Percentiles rank a stretch among this genome's conserved stretches.
Conservation (phyloP, 1,139 yeast species). For the Eremothecium gossypii region DNA sequence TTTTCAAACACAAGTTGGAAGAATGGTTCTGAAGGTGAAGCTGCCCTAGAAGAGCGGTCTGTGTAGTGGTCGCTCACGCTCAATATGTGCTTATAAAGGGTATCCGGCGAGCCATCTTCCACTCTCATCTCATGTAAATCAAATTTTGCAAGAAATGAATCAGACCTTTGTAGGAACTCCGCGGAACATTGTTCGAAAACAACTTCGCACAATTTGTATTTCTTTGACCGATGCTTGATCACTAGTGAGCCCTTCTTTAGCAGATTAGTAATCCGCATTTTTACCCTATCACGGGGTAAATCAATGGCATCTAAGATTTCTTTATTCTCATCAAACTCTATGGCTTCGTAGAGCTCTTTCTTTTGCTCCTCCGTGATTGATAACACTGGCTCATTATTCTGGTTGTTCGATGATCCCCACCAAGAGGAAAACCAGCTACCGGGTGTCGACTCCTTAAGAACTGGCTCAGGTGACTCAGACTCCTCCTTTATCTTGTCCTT, state of each 20-base stretch:
- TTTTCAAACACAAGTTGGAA: slow-evolving; percentile 76
- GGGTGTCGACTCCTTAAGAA: slow-evolving; percentile 8
- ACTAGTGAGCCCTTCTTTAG: slow-evolving; percentile 71
- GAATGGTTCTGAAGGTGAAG: slow-evolving; percentile 42
- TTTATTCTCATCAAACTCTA: slow-evolving; percentile 75
- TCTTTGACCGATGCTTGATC: slow-evolving; percentile 36
- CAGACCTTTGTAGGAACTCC: slow-evolving; percentile 67
- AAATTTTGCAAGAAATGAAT: slow-evolving; percentile 63
- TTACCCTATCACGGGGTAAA: slow-evolving; percentile 65
- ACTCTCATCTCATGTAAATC: slow-evolving; percentile 74
- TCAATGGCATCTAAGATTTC: slow-evolving; percentile 46
- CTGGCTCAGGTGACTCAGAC: slow-evolving; percentile 15
- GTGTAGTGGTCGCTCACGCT: slow-evolving; percentile 42
- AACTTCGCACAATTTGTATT: slow-evolving; percentile 57
- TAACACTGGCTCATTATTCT: slow-evolving; percentile 29
- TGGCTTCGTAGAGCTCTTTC: slow-evolving; percentile 83
- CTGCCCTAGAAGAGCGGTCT: slow-evolving; percentile 1
- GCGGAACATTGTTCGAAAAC: slow-evolving; percentile 77
- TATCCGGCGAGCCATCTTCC: slow-evolving; percentile 71
- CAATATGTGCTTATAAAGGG: slow-evolving; percentile 78
- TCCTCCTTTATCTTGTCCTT: slow-evolving; percentile 39
- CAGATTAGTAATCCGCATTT: slow-evolving; percentile 55
- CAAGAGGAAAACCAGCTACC: slow-evolving; percentile 53
- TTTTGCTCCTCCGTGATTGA: slow-evolving; percentile 58
- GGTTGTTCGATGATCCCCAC: slow-evolving; percentile 38